A percentile compares a stretch with the other conserved stretches of the same genome.
Conservation (phyloP, 2,329 filamentous ascomycete species). For the Fusarium agapanthi region DNA sequence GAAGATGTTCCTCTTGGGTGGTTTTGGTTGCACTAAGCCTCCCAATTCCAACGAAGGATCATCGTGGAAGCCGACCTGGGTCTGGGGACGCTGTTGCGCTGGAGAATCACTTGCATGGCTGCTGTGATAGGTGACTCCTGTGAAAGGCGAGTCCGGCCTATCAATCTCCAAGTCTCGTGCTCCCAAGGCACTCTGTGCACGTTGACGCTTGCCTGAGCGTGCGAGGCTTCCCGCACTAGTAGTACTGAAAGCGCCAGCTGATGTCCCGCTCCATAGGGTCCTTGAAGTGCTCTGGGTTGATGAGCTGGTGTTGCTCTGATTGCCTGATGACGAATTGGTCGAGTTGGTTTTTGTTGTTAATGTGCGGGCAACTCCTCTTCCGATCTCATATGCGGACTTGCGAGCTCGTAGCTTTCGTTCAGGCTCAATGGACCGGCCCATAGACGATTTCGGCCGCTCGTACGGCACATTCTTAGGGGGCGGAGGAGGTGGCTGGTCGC, state of each 20-base stretch:
- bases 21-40: constrained; percentile 78
- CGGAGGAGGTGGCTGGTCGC: constrained; percentile 69
- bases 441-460: constrained; percentile 67
- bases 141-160: constrained; percentile 72
- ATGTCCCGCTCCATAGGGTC: constrained; percentile 93
- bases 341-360: constrained; percentile 89
- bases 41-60: constrained; percentile 77
- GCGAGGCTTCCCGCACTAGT: constrained; percentile 95
- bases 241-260: constrained; percentile 89
- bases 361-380: constrained; percentile 75
- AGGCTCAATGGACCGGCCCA: constrained; percentile 53
- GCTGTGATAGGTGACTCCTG: constrained; percentile 88
- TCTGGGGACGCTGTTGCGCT: constrained; percentile 66
- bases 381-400: constrained; percentile 83
- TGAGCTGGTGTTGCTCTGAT: constrained; percentile 75
- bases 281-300: constrained; percentile 82
- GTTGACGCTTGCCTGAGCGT: constrained; percentile 71
- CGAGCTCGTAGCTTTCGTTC: constrained; percentile 66
- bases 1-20: constrained; percentile 89
- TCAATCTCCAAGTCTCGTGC: constrained; percentile 64
- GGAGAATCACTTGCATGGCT: constrained; percentile 74
- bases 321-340: constrained; percentile 79
- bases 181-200: constrained; percentile 73
- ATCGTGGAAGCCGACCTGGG: constrained; percentile 71
- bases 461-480: constrained; percentile 60